A percentile compares a stretch with the other conserved stretches of the same genome.
phyloP scores from a whole-genome alignment of 192 early-diverging fungal genomes.

The Spinellus fusiger region DNA sequence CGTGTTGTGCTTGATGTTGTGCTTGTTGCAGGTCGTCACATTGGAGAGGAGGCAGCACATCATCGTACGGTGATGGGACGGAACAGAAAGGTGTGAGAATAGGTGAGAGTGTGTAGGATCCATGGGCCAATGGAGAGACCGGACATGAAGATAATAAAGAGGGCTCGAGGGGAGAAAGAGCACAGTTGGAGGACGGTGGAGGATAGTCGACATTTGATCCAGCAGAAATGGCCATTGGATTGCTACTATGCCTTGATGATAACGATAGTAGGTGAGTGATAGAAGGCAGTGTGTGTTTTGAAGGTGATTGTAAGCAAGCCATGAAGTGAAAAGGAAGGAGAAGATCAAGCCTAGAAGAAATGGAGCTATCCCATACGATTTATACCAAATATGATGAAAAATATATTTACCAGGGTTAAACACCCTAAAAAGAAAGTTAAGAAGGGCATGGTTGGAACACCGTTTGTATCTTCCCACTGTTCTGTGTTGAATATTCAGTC shows the following conservation, averaged over 20 bases:
- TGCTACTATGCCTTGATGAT: neutral
- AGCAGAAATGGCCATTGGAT: neutral
- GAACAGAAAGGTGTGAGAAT: neutral
- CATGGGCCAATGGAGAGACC: too few relatives aligned
- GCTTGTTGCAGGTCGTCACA: neutral
- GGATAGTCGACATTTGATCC: too few relatives aligned
- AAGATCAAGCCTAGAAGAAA: too few relatives aligned
- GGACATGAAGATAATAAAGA: too few relatives aligned
- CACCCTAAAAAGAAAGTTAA: neutral
- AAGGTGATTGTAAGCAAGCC: neutral
- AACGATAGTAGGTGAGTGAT: neutral
- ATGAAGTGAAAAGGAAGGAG: neutral
- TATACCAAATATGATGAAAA: neutral
- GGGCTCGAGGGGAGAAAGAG: too few relatives aligned
- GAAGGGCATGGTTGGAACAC: neutral
- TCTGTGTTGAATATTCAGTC: too few relatives aligned
- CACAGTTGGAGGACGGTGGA: neutral
- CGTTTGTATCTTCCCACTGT: too few relatives aligned
- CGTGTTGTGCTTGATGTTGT: neutral
- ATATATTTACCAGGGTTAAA: neutral
- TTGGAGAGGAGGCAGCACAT: neutral
- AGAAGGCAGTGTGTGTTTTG: neutral
- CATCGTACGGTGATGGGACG: neutral
- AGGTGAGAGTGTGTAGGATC: too few relatives aligned
- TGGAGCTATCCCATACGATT: too few relatives aligned